Evolutionary conservation across 1,284 basidiomycete genomes (phyloP), one percentile per base, ranked within the genome.

Genomic region (Leccinum solheimii): DNA sequence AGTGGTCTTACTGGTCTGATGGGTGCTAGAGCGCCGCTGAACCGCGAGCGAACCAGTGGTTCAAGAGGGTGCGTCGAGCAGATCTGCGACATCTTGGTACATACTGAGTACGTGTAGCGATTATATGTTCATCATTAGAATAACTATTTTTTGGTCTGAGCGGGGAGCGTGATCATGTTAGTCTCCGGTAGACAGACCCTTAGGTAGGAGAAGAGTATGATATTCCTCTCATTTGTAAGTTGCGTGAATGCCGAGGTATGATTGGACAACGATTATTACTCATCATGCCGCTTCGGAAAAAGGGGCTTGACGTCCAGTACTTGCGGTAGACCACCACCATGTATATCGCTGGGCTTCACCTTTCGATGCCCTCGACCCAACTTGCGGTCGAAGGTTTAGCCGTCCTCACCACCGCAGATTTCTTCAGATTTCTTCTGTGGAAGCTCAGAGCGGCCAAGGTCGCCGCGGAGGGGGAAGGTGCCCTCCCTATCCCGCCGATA

Each of bases 301-400:
- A 65, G 68, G 70, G 68, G 68, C 6, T 54, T 26, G 52, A 36
- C 23, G 19, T 45, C 40, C 10, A 23, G 21, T 48, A 50, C 62
- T 67, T 61, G 62, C 58, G 14, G 62, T 62, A 57, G 45, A 61
- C 34, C 67, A 53, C 32, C 67, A 53, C 32, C 19, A 71, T 74
- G 69, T 72, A 72, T 16, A 66, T 72, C 52, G 74, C 74, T 5
- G 72, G 72, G 3, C 69, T 72, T 49, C 62, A 64, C 43, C 34
- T 38, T 26, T 59, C 61, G 23, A 52, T 64, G 14, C 50, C 63
- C 30, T 61, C 62, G 0, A 55, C 66, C n/a, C 71, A 75, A 61
- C 34, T 36, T 36, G 64, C 56, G 13, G 54, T 76, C n/a, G 75
- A 78, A 64, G 68, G 66, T 13, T 30, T 78, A 27, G 73, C 63